Evolutionary conservation across 495 filamentous ascomycete species (phyloP).

Genomic region (Tuber borchii): DNA sequence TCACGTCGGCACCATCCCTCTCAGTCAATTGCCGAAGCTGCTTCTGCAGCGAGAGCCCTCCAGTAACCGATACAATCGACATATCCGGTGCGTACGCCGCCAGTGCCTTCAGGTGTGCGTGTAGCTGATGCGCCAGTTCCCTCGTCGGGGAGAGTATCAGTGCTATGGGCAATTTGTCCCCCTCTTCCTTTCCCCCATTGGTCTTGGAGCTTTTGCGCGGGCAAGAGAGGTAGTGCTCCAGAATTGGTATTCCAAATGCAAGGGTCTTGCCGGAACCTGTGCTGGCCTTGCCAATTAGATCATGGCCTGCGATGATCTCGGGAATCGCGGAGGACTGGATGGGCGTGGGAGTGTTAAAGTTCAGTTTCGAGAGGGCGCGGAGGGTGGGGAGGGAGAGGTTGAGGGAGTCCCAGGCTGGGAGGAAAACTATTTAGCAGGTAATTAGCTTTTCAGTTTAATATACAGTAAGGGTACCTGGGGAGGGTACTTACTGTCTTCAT

Average conservation of each 20-base stretch:
- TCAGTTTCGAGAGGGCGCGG: conserved; percentile 66
- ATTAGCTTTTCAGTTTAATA: conserved; percentile 17
- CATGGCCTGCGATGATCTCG: conserved; percentile 63
- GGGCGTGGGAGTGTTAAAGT: conserved; percentile 68
- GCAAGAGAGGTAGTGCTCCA: conserved; percentile 55
- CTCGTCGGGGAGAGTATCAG: conserved; percentile 87
- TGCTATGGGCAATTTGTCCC: conserved; percentile 58
- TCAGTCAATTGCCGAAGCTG: conserved; percentile 69
- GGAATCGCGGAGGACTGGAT: conserved; percentile 76
- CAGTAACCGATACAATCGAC: conserved; percentile 75
- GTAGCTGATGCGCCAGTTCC: conserved; percentile 86
- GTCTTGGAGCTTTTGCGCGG: conserved; percentile 4
- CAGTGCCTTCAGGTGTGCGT: conserved; percentile 69
- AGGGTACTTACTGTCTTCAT: conserved; percentile 41
- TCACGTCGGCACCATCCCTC: conserved; percentile 63
- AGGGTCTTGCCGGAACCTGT: conserved; percentile 82
- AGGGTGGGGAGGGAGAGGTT: conserved; percentile 63
- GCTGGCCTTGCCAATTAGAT: conserved; percentile 73
- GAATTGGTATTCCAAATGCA: conserved; percentile 72
- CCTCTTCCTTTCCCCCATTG: conserved; percentile 39
- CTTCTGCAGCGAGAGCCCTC: conserved; percentile 85
- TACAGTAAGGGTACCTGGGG: neutral
- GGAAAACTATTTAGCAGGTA: conserved; percentile 43
- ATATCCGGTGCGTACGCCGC: conserved; percentile 56
- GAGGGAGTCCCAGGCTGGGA: conserved; percentile 71